Evolutionary conservation across 177 flowering plant genomes (phyloP), one percentile per base, ranked within the genome.

Genomic region (Vitis hybrid): DNA sequence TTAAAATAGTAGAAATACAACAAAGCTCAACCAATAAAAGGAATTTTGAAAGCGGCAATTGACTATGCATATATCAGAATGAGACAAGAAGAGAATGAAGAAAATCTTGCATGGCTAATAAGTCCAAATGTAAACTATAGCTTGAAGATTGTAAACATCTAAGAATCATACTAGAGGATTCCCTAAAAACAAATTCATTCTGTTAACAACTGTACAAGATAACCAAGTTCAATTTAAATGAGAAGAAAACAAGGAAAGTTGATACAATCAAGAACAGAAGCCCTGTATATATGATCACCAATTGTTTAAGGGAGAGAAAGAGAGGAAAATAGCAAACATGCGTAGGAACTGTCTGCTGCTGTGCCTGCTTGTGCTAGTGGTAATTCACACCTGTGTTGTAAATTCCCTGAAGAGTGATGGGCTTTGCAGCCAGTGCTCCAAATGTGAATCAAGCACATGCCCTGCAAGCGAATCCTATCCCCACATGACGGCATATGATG

Each of bases 401-500:
- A 56, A 54, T 49, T 56, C 57, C 34, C 51, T 80, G 66, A 80
- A 79, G 64, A 86, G 85, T 60, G 67, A 72, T 0, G 56, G 13
- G 10, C 80, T 86, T 1, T 86, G 89, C 68, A 79, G 80, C 58
- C 88, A 83, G 64, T 88, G 92, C 72, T 76, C 84, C 48, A 78
- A 57, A 64, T 84, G 91, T 70, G 80, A 83, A 0, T 10, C 75
- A 62, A 73, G 60, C 1, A 70, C 66, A 67, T 86, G 87, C 70
- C 86, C 88, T 17, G 77, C 84, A 18, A 84, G 88, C 68, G 86
- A 86, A 26, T 72, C 87, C 21, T 86, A 78, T 61, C 89, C 86
- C 30, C 92, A 86, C 67, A 85, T 88, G 90, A 86, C 92, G 50
- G 85, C 86, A 2, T 82, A 50, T 52, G 90, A 88, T 61, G 71